Base-by-base conservation (phyloP, 2,329 filamentous ascomycete species). In the Colletotrichum plurivorum region DNA sequence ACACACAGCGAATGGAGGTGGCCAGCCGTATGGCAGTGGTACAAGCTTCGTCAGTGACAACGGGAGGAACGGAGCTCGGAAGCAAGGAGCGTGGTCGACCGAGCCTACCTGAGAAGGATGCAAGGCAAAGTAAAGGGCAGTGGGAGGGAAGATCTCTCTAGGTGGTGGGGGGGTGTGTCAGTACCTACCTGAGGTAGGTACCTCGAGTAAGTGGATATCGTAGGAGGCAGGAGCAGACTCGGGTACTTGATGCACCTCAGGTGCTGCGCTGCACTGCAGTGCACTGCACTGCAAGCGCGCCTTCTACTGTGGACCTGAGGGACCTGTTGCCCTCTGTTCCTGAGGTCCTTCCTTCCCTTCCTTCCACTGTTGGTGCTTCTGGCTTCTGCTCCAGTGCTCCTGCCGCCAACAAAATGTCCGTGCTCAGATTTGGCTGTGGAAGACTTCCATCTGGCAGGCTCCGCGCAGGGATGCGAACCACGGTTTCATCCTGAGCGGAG, bases 401-500 rank as follows among this genome's bases (percentile, higher is more conserved):
- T 49, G 55, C 63, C 46, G 53, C 31, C 65, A 63, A 36, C 31
- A 36, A 36, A 69, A 66, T 63, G 69, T 71, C 69, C 61, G 69
- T 71, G 66, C 69, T 66, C 56, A 58, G 51, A 70, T 70, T 70
- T 67, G 63, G 67, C 63, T 56, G 57, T 53, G 61, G 56, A 69
- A 66, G 66, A 25, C 66, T 66, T 69, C 66, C 62, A 68, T 65
- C 61, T 68, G 54, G 59, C 53, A 64, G 41, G 39, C 43, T 59
- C 49, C 36, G 63, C 22, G 46, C 53, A 62, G 61, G 70, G 68
- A 69, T 67, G 39, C 27, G 31, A 54, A 41, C 71, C 65, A 45
- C 56, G 54, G 71, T 72, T 72, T 72, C 70, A 72, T 71, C 64
- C 20, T 36, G 15, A 39, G 60, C 67, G 51, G 59, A n/a, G 66